Percentiles rank a stretch among this genome's conserved stretches.
phyloP scores from a whole-genome alignment of 2,329 filamentous ascomycete species.

The Harringtonia aguacate region DNA sequence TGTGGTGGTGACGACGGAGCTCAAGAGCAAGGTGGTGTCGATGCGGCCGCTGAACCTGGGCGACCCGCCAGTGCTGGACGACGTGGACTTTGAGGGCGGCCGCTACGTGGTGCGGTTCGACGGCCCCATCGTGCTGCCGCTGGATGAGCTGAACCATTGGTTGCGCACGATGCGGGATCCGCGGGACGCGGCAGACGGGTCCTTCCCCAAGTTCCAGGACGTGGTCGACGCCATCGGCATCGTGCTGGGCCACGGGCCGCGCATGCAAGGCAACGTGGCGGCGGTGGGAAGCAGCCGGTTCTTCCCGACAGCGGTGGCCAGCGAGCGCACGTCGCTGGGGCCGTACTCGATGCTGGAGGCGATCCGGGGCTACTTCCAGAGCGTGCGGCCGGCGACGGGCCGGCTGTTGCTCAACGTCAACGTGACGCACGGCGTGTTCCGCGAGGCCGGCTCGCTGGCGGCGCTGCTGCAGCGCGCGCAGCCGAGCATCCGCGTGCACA shows the following conservation, averaged over 20 bases:
- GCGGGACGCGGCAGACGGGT: conserved; percentile 19
- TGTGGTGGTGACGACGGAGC: conserved; percentile 14
- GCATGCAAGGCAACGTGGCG: conserved; percentile 23
- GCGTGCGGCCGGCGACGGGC: conserved; percentile 40
- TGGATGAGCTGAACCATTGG: conserved; percentile 33
- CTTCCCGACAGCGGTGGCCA: conserved; percentile 29
- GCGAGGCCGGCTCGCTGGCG: conserved; percentile 23
- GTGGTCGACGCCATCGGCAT: conserved; percentile 41
- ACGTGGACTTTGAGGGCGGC: conserved; percentile 6
- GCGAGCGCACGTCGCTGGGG: conserved; percentile 18
- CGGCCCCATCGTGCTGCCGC: conserved; percentile 24
- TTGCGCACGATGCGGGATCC: conserved; percentile 29
- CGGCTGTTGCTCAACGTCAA: conserved; percentile 45
- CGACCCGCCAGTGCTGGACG: conserved; percentile 2
- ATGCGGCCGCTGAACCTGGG: conserved; percentile 3
- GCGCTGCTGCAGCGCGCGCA: conserved; percentile 17
- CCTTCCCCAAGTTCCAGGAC: conserved; percentile 38
- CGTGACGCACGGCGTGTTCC: conserved; percentile 43
- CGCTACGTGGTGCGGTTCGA: conserved; percentile 26
- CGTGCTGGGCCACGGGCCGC: conserved; percentile 33
- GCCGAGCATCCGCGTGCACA: conserved; percentile 5
- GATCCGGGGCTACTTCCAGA: conserved; percentile 45
- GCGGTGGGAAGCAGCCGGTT: conserved; percentile 37
- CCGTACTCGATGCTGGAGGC: conserved; percentile 18
- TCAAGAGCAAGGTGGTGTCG: conserved; percentile 12